Percentiles rank a stretch among this genome's conserved stretches.
phyloP scores from a whole-genome alignment of 306 rosid genomes.

The Dryas alaskensis region DNA sequence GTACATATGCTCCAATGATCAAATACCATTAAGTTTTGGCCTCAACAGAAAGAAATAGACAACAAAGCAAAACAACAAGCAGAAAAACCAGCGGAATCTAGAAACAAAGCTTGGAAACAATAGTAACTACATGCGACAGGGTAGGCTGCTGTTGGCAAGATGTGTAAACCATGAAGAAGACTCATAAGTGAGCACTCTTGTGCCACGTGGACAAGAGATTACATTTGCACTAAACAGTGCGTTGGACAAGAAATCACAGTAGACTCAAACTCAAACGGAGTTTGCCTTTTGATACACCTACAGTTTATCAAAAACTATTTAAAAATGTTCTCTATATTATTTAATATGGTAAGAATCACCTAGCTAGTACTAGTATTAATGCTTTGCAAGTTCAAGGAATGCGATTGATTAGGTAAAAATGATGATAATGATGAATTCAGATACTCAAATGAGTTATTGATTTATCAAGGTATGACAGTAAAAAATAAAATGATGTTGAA shows the following conservation, averaged over 20 bases:
- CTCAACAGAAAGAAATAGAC: slow-evolving; percentile 6
- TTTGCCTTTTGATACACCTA: no score
- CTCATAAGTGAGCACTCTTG: neutral
- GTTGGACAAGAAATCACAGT: neutral
- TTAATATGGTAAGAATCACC: no score
- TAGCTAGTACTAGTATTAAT: no score
- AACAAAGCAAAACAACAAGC: slow-evolving; percentile 1
- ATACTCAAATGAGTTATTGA: neutral
- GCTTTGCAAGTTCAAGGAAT: no score
- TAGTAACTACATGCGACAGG: neutral
- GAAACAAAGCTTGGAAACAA: neutral
- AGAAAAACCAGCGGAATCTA: neutral
- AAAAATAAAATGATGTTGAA: no score
- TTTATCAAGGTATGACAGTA: neutral
- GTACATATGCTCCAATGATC: neutral
- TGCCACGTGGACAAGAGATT: neutral
- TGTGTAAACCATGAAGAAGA: neutral
- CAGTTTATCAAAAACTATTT: no score
- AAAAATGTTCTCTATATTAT: no score
- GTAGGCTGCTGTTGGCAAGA: slow-evolving; percentile 6
- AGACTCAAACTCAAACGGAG: neutral
- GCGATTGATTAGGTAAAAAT: no score
- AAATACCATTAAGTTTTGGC: neutral
- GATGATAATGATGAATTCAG: neutral
- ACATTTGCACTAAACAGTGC: neutral